Evolutionary conservation across 306 rosid species (phyloP).

Genomic region (Notholithocarpus densiflorus): DNA sequence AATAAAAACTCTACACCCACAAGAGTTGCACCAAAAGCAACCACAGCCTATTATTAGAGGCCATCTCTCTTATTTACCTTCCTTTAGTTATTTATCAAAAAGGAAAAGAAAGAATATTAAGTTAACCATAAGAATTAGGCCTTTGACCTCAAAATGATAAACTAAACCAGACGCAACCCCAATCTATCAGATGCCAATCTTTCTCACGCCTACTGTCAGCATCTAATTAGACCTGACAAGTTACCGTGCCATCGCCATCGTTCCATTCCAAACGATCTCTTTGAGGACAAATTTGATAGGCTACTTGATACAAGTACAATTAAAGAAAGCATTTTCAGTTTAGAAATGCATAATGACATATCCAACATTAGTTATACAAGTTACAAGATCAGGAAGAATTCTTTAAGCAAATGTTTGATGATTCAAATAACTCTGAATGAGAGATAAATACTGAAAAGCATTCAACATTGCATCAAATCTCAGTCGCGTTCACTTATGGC

Average conservation of each 20-base stretch:
- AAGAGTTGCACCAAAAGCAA: too few species aligned
- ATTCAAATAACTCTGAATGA: slow-evolving; percentile 14
- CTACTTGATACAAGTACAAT: background rate
- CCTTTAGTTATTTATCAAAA: too few species aligned
- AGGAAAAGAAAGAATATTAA: too few species aligned
- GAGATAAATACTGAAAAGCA: slow-evolving; percentile 6
- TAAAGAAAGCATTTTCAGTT: background rate
- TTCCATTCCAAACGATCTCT: background rate
- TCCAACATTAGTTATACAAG: background rate
- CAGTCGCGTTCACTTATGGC: slow-evolving; percentile 98
- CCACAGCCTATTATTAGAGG: too few species aligned
- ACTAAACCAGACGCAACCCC: too few species aligned
- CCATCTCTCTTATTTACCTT: too few species aligned
- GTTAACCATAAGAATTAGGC: too few species aligned
- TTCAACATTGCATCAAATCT: slow-evolving; percentile 26
- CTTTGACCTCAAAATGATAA: too few species aligned
- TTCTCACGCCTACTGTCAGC: too few species aligned
- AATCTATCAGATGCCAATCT: too few species aligned
- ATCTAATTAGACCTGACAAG: too few species aligned
- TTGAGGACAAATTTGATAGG: background rate
- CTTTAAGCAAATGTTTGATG: background rate
- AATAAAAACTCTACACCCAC: too few species aligned
- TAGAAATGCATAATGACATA: background rate
- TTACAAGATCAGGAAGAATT: background rate
- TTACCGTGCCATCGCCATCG: background rate